Percentiles rank a stretch among this genome's conserved stretches.
These are phyloP conservation scores for Schizophyllum commune DNA, from an alignment of 1,284 basidiomycete species.

Conservation along the genomic window DNA sequence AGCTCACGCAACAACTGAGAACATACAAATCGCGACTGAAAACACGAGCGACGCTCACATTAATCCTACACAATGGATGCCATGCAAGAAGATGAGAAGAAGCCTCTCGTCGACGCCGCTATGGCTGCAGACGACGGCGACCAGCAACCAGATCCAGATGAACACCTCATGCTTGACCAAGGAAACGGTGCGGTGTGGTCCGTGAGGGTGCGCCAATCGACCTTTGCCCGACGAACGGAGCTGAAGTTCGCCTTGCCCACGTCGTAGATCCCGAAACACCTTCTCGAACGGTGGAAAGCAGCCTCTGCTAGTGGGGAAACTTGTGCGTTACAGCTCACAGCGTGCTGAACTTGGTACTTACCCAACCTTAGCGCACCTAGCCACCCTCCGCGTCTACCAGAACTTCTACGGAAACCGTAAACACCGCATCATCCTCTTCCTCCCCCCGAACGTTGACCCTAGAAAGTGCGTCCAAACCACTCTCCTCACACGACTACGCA, in stretches of 20 bases:
- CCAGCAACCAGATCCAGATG: slow-evolving; percentile 59
- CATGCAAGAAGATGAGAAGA: slow-evolving; percentile 55
- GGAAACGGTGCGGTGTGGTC: slow-evolving; percentile 71
- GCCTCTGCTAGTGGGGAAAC: neutral
- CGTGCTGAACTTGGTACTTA: slow-evolving; percentile 29
- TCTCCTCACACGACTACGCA: neutral
- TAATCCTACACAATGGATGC: neutral
- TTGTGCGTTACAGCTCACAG: neutral
- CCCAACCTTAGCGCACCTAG: slow-evolving; percentile 59
- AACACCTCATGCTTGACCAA: slow-evolving; percentile 64
- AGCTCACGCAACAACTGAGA: neutral
- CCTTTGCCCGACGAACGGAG: slow-evolving; percentile 7
- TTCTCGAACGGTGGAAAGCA: slow-evolving; percentile 62
- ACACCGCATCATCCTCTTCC: slow-evolving; percentile 59
- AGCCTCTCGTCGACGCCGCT: slow-evolving; percentile 49
- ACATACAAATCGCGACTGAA: neutral
- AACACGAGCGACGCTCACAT: neutral
- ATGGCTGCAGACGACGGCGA: slow-evolving; percentile 49
- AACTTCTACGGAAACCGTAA: slow-evolving; percentile 36
- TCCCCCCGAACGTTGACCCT: slow-evolving; percentile 52
- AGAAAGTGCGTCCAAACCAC: slow-evolving; percentile 6
- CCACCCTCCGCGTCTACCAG: slow-evolving; percentile 67
- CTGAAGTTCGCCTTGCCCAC: neutral
- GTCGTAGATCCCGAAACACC: slow-evolving; percentile 55
- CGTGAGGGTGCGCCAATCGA: slow-evolving; percentile 50